These are phyloP conservation scores for Zhuliangozyma parablackwelliae DNA, from an alignment of 1,139 yeast genomes.

Conservation along the genomic window DNA sequence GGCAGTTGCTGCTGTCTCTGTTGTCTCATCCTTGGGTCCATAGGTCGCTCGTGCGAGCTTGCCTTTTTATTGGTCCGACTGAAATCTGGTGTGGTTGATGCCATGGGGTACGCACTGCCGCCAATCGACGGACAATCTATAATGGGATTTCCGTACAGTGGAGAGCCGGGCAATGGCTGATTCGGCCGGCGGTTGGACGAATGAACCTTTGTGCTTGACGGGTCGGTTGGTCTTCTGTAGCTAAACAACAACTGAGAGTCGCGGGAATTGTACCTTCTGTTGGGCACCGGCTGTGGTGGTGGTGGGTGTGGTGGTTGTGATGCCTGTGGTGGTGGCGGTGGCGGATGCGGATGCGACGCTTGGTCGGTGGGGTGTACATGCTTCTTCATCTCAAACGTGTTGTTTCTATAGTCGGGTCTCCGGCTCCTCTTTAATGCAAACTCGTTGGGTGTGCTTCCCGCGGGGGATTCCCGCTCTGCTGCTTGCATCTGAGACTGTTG, in stretches of 20 bases:
- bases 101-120: slow-evolving; percentile 4
- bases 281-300: slow-evolving; percentile 3
- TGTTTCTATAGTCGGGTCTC: slow-evolving; percentile 38
- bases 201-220: slow-evolving; percentile 1
- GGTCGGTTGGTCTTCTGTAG: slow-evolving; percentile 17
- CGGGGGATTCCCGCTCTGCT: slow-evolving; percentile 6
- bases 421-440: slow-evolving; percentile 38
- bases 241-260: slow-evolving; percentile 32
- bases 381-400: slow-evolving; percentile 8
- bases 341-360: no score
- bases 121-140: slow-evolving; percentile 1
- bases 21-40: no score
- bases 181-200: background rate
- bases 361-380: background rate
- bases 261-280: slow-evolving; percentile 14
- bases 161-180: background rate
- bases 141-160: slow-evolving; percentile 1
- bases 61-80: slow-evolving; percentile 2
- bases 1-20: no score
- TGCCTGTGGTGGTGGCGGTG: background rate
- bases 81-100: slow-evolving; percentile 6
- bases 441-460: slow-evolving; percentile 3
- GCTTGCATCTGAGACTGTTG: slow-evolving; percentile 10
- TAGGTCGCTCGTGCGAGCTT: no score
- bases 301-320: slow-evolving; percentile 2